Evolutionary conservation across 1,139 yeast species (phyloP), one percentile per base, ranked within the genome.

Genomic region (Pichia sp.): DNA sequence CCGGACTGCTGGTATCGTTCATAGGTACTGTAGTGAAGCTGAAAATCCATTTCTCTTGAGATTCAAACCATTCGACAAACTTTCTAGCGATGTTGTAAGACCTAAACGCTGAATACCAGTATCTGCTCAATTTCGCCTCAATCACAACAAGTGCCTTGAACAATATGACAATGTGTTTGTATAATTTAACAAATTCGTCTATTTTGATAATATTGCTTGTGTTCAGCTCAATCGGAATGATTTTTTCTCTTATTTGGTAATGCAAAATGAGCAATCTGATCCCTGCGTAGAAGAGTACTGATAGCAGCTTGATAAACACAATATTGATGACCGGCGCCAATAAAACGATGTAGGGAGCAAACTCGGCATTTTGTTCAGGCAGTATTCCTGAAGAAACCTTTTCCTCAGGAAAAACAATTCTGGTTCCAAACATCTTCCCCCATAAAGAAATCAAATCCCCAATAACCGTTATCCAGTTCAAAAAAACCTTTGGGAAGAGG

Each of bases 51-150:
- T 39, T 48, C 1, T 63, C 60, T 2, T 57, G 58, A 37, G 48
- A 54, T 41, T 60, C 61, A 48, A 62, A 41, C 55, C 62, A 60
- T 16, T 58, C 60, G 16, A 51, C 39, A 9, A 61, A 16, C 37
- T 49, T 55, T n/a, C 43, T 51, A 42, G 46, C 52, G 13, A 47
- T 47, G 2, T 56, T 54, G 39, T 46, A 55, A 8, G 50, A 16
- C 25, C 66, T 51, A 26, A 50, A 54, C 10, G 60, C 46, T 18
- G 47, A 16, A 43, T 62, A 62, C 45, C 59, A 58, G 36, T 54
- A 56, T 19, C 56, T 60, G 25, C 60, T 57, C 30, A 56, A 9
- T 12, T 55, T 41, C 2, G 51, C 58, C 21, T 56, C 46, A 7
- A 58, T 31, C 30, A 53, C 51, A 10, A 56, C 36, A 8, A 58